Conservation (phyloP, 2,329 filamentous ascomycete genomes). For the Colletotrichum tofieldiae region DNA sequence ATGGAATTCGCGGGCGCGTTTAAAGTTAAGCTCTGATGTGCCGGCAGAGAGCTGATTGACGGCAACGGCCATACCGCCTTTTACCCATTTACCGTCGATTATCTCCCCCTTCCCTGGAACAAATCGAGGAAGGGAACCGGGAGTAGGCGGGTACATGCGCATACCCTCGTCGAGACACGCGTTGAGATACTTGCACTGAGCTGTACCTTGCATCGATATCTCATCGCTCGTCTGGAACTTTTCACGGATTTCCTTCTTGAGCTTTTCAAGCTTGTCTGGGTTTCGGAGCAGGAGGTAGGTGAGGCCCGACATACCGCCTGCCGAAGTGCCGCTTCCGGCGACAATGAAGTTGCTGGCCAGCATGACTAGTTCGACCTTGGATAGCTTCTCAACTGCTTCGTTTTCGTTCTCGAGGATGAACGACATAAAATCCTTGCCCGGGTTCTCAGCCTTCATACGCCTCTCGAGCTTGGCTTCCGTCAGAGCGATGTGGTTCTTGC, state of each 20-base stretch:
- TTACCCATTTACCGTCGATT: conserved; percentile 8
- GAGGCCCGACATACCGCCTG: conserved; percentile 15
- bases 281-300: conserved; percentile 14
- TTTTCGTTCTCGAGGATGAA: conserved; percentile 7
- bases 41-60: conserved; percentile 16
- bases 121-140: conserved; percentile 7
- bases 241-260: conserved; percentile 2
- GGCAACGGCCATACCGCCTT: conserved; percentile 7
- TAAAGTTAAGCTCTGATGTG: conserved; percentile 15
- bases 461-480: conserved; percentile 2
- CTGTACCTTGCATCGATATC: not conserved
- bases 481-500: conserved; percentile 10
- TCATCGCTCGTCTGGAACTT: not conserved
- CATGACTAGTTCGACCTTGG: conserved; percentile 15
- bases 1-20: not conserved
- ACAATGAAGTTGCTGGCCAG: conserved; percentile 22
- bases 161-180: conserved; percentile 16
- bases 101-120: conserved; percentile 1
- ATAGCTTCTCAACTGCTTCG: conserved; percentile 6
- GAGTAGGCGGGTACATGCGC: conserved; percentile 16
- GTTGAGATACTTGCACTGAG: conserved; percentile 8
- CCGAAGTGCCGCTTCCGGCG: conserved; percentile 12
- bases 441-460: conserved; percentile 3
- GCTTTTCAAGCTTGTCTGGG: conserved; percentile 3
- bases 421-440: conserved; percentile 15